Base-by-base conservation (phyloP, 805 yeast species). In the Schwanniomyces occidentalis region DNA sequence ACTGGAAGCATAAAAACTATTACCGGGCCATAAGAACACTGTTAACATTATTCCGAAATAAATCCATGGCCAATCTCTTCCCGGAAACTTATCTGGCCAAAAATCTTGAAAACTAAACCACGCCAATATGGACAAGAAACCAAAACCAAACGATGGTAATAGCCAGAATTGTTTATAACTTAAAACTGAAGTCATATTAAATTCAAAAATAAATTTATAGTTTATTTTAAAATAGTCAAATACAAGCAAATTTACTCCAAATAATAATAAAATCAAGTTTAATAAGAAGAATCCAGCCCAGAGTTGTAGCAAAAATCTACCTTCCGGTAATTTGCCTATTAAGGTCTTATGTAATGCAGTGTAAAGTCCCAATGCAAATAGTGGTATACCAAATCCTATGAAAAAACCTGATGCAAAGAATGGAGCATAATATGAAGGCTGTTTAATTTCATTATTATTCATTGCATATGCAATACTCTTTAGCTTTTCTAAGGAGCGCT, bases 201-300 rank as follows among this genome's bases (percentile, higher is more conserved):
- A 82, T 61, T 93, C 98, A 56, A 93, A 89, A 38, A 93, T 89
- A 52, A 93, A 90, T 51, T 83, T 83, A 58, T 93, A 93, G 58
- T 91, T 93, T 48, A 93, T 82, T 50, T 85, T 85, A 59, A 65
- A 82, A 28, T 62, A 56, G 16, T 80, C 72, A 91, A 95, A 93
- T 3, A 82, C 77, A 36, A 68, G 61, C 52, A 95, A 79, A 53
- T 86, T 80, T 27, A 85, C 38, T 9, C 82, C 80, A 53, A 90
- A 81, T 2, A 87, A 61, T 16, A 81, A 46, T 5, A 79, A 62
- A 51, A 83, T 73, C n/a, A 90, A 44, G 20, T 73, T 65, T 4
- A 82, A 56, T 39, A 89, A 50, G 46, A 88, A 75, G 57, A 88
- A 89, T 1, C 98, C 98, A 6, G 83, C 97, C 95, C 96, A 93